Evolutionary conservation across 306 rosid species (phyloP).

Genomic region (Rosa lucieae): DNA sequence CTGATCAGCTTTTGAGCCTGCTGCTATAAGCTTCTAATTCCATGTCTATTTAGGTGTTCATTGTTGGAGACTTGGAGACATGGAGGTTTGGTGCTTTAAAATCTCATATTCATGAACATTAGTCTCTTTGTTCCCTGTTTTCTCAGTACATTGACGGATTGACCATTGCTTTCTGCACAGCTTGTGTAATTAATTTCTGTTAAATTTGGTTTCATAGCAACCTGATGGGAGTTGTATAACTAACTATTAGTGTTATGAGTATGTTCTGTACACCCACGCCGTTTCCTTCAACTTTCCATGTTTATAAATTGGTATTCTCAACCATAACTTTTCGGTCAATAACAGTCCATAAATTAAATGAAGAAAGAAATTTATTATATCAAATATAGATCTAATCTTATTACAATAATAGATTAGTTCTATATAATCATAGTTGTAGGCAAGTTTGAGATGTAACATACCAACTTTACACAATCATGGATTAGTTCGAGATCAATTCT

Average conservation of each 20-base stretch:
- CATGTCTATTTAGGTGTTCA: constrained; percentile 35
- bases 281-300: neutral
- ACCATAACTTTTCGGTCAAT: too few species aligned
- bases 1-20: constrained; percentile 69
- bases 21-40: neutral
- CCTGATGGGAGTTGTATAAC: neutral
- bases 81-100: constrained; percentile 14
- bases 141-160: neutral
- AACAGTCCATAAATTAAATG: too few species aligned
- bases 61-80: constrained; percentile 13
- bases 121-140: neutral
- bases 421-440: too few species aligned
- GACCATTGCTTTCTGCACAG: constrained; percentile 23
- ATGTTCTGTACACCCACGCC: neutral
- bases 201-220: neutral
- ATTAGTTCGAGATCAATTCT: too few species aligned
- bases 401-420: too few species aligned
- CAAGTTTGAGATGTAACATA: too few species aligned
- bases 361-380: too few species aligned
- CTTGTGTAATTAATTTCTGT: constrained; percentile 23
- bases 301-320: neutral
- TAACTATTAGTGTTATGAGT: neutral
- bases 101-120: constrained; percentile 14
- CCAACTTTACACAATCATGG: too few species aligned
- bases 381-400: too few species aligned